Base-by-base conservation (phyloP, 1,139 yeast genomes). In the Meyerozyma smithsonii region DNA sequence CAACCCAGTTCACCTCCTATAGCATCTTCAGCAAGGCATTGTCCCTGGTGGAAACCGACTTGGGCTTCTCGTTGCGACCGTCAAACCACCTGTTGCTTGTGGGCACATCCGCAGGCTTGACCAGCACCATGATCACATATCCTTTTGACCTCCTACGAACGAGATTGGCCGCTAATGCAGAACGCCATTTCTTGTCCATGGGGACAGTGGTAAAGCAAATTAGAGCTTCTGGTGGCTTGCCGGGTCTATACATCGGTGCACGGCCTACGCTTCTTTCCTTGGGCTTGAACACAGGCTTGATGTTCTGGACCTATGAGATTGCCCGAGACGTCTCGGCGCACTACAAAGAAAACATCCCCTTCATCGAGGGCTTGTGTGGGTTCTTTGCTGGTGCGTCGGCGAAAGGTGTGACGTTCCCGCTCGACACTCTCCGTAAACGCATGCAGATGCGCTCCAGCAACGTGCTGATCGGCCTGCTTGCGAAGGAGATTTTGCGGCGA, bases 61-160 rank as follows among this genome's bases (percentile, higher is more conserved):
- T 52, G 35, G 45, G 56, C 6, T 8, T 64, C 26, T 47, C 54
- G 19, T 37, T 74, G 26, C 57, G 66, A 3, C 61, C 68, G 4
- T 59, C 76, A 1, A 48, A 65, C 1, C 84, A 75, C 46, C 72
- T 79, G 34, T 66, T 84, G 35, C 36, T 84, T 0, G 78, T 86
- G 5, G 98, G 98, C 0, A 75, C 85, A 0, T 60, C 79, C 1
- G 81, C 97, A 0, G 98, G 98, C 0, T 63, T 81, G 21, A 54
- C 77, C 1, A 86, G 96, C 37, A 87, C 96, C 0, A 41, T 77
- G 0, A 56, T 68, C 1, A 86, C 97, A 3, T 92, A 92, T 54
- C 98, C 98, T 0, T 80, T 88, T 52, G 98, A 92, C 58, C 69
- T 89, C 23, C 62, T 92, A 35, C 65, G 98, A 38, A 92, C 98